A percentile compares a stretch with the other conserved stretches of the same genome.
phyloP scores from a whole-genome alignment of 2,329 filamentous ascomycete genomes.

The Acephala macrosclerotiorum region DNA sequence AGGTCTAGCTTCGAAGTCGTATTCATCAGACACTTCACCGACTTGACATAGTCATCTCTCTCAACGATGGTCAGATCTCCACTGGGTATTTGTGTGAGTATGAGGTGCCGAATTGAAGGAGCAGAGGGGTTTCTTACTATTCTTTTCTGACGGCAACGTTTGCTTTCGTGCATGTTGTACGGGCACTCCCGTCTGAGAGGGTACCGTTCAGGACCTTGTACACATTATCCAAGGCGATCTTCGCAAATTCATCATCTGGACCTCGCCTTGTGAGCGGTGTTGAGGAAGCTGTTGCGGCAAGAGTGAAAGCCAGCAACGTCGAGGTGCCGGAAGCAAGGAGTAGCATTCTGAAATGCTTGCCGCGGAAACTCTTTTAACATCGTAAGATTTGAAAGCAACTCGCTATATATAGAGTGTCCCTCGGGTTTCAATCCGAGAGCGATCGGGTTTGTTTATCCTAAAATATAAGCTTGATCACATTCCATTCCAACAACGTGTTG shows the following conservation, averaged over 20 bases:
- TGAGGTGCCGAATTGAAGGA: not conserved
- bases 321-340: not conserved
- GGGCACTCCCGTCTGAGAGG: constrained; percentile 26
- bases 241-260: constrained; percentile 27
- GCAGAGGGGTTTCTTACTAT: constrained; percentile 19
- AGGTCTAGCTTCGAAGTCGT: constrained; percentile 43
- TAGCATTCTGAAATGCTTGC: not conserved
- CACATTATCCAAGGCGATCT: constrained; percentile 27
- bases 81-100: constrained; percentile 6
- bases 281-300: not conserved
- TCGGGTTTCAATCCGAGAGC: not conserved
- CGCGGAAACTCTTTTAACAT: not conserved
- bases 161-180: constrained; percentile 23
- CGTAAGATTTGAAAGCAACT: not conserved
- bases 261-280: constrained; percentile 10
- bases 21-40: constrained; percentile 34
- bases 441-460: not conserved
- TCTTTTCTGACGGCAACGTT: constrained; percentile 25
- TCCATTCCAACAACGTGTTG: not conserved
- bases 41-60: constrained; percentile 22
- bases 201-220: constrained; percentile 31
- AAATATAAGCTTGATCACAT: not conserved
- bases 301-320: not conserved
- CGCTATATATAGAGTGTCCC: not conserved
- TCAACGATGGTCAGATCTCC: constrained; percentile 25